A percentile compares a stretch with the other conserved stretches of the same genome.
Conservation (phyloP, 768 basidiomycete species). For the Suillus placidus region DNA sequence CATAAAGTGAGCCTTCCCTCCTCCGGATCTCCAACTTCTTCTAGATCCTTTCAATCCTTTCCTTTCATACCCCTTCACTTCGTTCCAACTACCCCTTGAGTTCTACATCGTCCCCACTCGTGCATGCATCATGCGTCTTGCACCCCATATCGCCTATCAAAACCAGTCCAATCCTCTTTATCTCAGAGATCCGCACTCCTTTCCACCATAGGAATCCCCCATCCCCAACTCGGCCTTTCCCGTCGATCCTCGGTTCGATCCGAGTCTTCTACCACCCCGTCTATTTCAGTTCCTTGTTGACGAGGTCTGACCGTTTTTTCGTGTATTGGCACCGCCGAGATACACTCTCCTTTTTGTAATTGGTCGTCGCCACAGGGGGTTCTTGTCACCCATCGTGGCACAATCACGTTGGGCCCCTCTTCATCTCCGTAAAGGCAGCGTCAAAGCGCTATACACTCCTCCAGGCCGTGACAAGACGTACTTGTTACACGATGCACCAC, state of each 20-base stretch:
- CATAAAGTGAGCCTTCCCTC: conserved; percentile 64
- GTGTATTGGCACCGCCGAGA: not conserved
- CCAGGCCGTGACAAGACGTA: not conserved
- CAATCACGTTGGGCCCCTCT: not conserved
- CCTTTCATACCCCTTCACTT: not conserved
- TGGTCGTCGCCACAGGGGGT: not conserved
- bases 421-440: not conserved
- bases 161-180: not conserved
- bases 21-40: conserved; percentile 9
- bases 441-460: not conserved
- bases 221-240: not conserved
- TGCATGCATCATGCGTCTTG: not conserved
- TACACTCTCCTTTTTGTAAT: conserved; percentile 3
- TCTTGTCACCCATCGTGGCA: not conserved
- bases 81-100: not conserved
- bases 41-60: conserved; percentile 16
- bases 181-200: not conserved
- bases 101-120: not conserved
- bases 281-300: not conserved
- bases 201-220: not conserved
- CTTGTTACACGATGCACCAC: not conserved
- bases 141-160: not conserved
- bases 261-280: not conserved
- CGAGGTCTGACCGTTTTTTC: too few species aligned
- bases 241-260: conserved; percentile 3